Evolutionary conservation across 2,329 filamentous ascomycete genomes (phyloP).

Genomic region (Mariannaea elegans): DNA sequence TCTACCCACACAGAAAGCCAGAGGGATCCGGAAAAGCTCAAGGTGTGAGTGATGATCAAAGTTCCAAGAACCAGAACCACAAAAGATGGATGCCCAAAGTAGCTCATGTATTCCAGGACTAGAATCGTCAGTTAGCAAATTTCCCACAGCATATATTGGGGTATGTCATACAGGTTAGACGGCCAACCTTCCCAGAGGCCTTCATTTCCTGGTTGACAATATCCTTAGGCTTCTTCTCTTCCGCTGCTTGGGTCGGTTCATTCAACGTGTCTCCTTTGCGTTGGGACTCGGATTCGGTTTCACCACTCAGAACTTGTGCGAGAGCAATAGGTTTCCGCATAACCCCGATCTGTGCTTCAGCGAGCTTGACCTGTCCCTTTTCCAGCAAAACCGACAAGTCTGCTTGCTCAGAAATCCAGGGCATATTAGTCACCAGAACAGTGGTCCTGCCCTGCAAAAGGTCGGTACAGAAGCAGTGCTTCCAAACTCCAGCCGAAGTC

Average conservation of each 20-base stretch:
- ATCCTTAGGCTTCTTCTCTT: constrained; percentile 50
- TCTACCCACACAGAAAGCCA: constrained; percentile 65
- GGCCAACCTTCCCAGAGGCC: constrained; percentile 54
- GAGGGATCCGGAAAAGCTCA: constrained; percentile 53
- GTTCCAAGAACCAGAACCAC: constrained; percentile 50
- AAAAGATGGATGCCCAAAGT: constrained; percentile 58
- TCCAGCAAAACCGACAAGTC: constrained; percentile 58
- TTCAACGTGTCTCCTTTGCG: constrained; percentile 42
- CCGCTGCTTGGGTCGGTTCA: constrained; percentile 44
- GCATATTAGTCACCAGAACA: constrained; percentile 65
- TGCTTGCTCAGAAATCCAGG: constrained; percentile 61
- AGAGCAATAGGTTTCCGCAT: constrained; percentile 56
- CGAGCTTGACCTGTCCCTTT: constrained; percentile 52
- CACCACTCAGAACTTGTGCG: constrained; percentile 48
- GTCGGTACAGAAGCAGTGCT: constrained; percentile 65
- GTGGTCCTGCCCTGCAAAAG: constrained; percentile 63
- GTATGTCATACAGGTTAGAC: constrained; percentile 52
- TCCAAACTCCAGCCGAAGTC: constrained; percentile 64
- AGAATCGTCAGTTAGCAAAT: background rate
- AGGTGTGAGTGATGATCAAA: constrained; percentile 52
- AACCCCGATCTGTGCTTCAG: constrained; percentile 57
- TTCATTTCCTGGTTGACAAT: constrained; percentile 59
- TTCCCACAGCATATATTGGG: background rate
- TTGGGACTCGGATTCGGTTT: constrained; percentile 43
- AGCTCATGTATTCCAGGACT: constrained; percentile 61